phyloP scores from a whole-genome alignment of 306 rosid genomes.

The Casuarina glauca region DNA sequence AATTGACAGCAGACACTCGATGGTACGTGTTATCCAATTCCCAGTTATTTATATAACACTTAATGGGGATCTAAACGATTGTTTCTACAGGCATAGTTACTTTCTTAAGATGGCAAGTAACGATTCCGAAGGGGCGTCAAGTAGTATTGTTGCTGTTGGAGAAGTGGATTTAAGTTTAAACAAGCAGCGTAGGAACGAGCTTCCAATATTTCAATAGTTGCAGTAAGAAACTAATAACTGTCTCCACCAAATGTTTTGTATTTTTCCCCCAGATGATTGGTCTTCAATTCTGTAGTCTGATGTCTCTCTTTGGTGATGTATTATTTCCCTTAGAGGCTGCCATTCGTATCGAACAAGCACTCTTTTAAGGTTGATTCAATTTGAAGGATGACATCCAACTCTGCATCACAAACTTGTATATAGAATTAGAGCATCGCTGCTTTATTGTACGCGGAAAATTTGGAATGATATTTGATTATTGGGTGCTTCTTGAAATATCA shows the following conservation, averaged over 20 bases:
- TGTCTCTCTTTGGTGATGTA: neutral
- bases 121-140: slow-evolving; percentile 55
- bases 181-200: slow-evolving; percentile 50
- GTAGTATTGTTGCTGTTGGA: slow-evolving; percentile 42
- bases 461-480: neutral
- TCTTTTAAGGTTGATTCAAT: slow-evolving; percentile 1
- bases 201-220: slow-evolving; percentile 67
- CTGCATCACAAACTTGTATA: slow-evolving; percentile 10
- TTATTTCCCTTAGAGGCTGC: neutral
- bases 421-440: neutral
- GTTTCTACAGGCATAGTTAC: slow-evolving; percentile 87
- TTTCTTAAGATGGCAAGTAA: slow-evolving; percentile 70
- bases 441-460: neutral
- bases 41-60: neutral
- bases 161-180: slow-evolving; percentile 26
- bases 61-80: slow-evolving; percentile 31
- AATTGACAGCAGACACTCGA: slow-evolving; percentile 89
- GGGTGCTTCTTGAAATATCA: neutral
- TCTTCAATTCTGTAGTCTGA: no score
- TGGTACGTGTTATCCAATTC: slow-evolving; percentile 50
- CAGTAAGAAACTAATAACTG: slow-evolving; percentile 9
- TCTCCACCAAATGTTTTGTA: neutral
- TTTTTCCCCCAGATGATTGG: neutral
- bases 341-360: neutral
- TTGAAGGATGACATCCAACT: neutral